Conservation (phyloP, 257 asterid species). For the Gentiana dahurica region DNA sequence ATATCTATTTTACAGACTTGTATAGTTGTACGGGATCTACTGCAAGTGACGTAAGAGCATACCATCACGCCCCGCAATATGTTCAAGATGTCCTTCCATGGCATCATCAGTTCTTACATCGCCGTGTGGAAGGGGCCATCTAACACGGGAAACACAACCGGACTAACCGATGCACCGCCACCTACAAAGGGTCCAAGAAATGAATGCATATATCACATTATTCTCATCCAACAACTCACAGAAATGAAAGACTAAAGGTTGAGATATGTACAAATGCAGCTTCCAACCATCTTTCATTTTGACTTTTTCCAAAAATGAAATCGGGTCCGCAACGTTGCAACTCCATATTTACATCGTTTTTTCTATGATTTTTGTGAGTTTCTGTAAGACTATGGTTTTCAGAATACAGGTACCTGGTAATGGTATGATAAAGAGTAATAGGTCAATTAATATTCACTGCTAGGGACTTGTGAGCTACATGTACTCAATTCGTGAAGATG, state of each 20-base stretch:
- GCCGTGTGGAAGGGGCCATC: conserved; percentile 16
- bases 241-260: conserved; percentile 18
- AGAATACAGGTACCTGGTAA: conserved; percentile 55
- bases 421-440: conserved; percentile 9
- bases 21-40: too few species aligned
- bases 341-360: conserved; percentile 15
- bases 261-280: conserved; percentile 78
- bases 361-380: conserved; percentile 12
- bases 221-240: conserved; percentile 1
- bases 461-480: too few species aligned
- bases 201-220: conserved; percentile 1
- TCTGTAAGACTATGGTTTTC: conserved; percentile 34
- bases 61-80: conserved; percentile 32
- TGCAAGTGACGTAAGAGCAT: neutral
- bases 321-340: conserved; percentile 13
- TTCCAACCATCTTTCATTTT: conserved; percentile 49
- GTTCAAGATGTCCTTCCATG: conserved; percentile 7
- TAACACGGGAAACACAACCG: conserved; percentile 25
- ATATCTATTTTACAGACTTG: too few species aligned
- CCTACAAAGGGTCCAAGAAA: conserved; percentile 29
- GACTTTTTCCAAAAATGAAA: conserved; percentile 34
- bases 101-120: conserved; percentile 2
- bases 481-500: too few species aligned
- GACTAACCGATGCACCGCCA: conserved; percentile 58
- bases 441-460: neutral